These are phyloP conservation scores for Aspergillus aculeatinus DNA, from an alignment of 2,329 filamentous ascomycete genomes.

Conservation along the genomic window DNA sequence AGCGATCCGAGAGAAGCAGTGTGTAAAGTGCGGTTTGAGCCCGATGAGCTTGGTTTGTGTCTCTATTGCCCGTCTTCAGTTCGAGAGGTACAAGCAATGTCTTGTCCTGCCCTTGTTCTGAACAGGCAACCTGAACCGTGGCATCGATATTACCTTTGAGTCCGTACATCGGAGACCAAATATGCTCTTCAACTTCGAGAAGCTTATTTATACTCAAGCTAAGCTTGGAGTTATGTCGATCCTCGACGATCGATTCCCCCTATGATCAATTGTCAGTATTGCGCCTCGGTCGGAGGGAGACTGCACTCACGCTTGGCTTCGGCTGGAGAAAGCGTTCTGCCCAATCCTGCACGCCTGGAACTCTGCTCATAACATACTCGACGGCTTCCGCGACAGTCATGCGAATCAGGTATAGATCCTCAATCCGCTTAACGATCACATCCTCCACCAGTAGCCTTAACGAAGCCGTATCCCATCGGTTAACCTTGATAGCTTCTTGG, in stretches of 20 bases:
- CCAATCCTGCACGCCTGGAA: constrained; percentile 79
- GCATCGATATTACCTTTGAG: constrained; percentile 98
- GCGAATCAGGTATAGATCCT: constrained; percentile 85
- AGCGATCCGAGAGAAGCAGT: constrained; percentile 85
- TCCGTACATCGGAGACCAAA: constrained; percentile 97
- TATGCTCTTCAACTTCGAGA: constrained; percentile 93
- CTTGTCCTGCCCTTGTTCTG: constrained; percentile 64
- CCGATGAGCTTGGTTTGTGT: constrained; percentile 76
- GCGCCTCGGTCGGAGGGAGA: background rate
- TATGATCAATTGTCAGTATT: constrained; percentile 28
- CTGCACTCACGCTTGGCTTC: constrained; percentile 60
- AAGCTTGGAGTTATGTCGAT: constrained; percentile 72
- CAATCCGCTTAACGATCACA: constrained; percentile 74
- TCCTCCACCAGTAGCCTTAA: constrained; percentile 65
- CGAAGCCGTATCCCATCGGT: constrained; percentile 73
- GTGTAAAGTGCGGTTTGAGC: constrained; percentile 96
- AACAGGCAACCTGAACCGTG: constrained; percentile 83
- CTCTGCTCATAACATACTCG: constrained; percentile 78
- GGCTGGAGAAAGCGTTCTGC: constrained; percentile 75
- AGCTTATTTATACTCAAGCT: constrained; percentile 88
- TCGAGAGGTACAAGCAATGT: constrained; percentile 88
- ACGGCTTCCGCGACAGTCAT: constrained; percentile 70
- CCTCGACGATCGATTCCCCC: constrained; percentile 71
- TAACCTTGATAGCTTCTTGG: constrained; percentile 80
- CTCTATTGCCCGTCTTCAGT: constrained; percentile 85